A percentile compares a stretch with the other conserved stretches of the same genome.
Conservation (phyloP, 2,329 filamentous ascomycete species). For the Corniculantispora saksenae region DNA sequence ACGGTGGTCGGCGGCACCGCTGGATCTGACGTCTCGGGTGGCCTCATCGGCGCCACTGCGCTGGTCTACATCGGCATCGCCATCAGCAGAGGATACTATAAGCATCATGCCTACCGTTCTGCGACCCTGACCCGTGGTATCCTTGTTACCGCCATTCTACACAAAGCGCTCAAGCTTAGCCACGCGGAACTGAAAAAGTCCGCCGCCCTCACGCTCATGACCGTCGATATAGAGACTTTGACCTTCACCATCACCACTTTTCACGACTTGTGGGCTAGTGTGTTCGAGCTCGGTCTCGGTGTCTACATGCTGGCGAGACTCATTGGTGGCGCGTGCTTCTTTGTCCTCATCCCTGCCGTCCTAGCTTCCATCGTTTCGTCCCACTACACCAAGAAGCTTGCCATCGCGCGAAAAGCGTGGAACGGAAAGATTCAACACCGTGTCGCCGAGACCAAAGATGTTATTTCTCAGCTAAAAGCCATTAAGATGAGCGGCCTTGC, state of each 20-base stretch:
- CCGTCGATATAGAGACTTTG: slow-evolving; percentile 16
- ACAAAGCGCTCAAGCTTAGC: slow-evolving; percentile 18
- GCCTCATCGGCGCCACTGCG: slow-evolving; percentile 16
- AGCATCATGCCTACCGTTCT: slow-evolving; percentile 10
- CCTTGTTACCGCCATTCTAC: slow-evolving; percentile 11
- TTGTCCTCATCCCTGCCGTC: slow-evolving; percentile 3
- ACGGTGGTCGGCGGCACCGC: background rate
- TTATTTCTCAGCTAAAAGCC: slow-evolving; percentile 36
- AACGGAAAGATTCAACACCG: slow-evolving; percentile 16
- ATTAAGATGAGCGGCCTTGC: slow-evolving; percentile 39
- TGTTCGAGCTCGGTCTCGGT: slow-evolving; percentile 7
- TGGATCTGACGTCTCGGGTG: background rate
- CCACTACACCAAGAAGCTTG: slow-evolving; percentile 13
- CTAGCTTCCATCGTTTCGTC: slow-evolving; percentile 5
- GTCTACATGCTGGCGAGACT: slow-evolving; percentile 17
- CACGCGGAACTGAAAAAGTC: slow-evolving; percentile 13
- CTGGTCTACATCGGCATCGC: slow-evolving; percentile 15
- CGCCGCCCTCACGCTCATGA: slow-evolving; percentile 16
- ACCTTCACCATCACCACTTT: slow-evolving; percentile 9
- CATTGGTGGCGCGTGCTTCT: slow-evolving; percentile 13
- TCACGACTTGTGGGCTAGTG: slow-evolving; percentile 18
- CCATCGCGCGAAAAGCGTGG: slow-evolving; percentile 7
- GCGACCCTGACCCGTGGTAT: slow-evolving; percentile 18
- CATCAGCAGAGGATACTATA: slow-evolving; percentile 17
- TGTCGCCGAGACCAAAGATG: slow-evolving; percentile 14